Percentiles rank a stretch among this genome's conserved stretches.
These are phyloP conservation scores for Apiospora marii DNA, from an alignment of 2,329 filamentous ascomycete species.

Conservation along the genomic window DNA sequence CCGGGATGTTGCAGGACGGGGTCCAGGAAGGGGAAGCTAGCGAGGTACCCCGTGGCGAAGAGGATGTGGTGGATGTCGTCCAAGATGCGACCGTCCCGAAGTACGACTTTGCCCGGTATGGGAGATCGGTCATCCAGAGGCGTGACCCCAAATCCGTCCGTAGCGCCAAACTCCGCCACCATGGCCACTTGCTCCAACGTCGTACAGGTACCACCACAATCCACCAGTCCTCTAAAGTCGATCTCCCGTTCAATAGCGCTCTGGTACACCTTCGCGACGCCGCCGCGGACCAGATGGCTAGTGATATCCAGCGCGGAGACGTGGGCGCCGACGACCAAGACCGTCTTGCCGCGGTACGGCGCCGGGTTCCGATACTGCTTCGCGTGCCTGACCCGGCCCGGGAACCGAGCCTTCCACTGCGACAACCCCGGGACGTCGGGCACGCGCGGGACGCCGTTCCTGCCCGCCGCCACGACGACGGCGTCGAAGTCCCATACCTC, in stretches of 20 bases:
- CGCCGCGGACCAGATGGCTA: conserved; percentile 28
- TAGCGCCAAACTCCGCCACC: conserved; percentile 24
- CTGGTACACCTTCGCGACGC: conserved; percentile 51
- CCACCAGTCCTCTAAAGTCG: background rate
- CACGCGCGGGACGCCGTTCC: conserved; percentile 69
- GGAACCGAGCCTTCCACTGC: conserved; percentile 62
- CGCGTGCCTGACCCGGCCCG: conserved; percentile 67
- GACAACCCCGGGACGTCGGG: conserved; percentile 66
- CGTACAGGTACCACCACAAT: background rate
- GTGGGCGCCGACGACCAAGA: conserved; percentile 61
- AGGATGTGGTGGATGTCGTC: conserved; percentile 67
- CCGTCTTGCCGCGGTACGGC: conserved; percentile 60
- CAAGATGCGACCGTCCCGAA: conserved; percentile 62
- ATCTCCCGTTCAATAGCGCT: conserved; percentile 54
- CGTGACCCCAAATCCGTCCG: conserved; percentile 34
- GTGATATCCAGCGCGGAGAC: conserved; percentile 53
- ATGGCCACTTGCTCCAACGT: background rate
- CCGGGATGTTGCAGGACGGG: conserved; percentile 58
- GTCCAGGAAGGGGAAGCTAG: conserved; percentile 69
- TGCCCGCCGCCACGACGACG: conserved; percentile 71
- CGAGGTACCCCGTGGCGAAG: conserved; percentile 74
- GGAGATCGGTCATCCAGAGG: background rate
- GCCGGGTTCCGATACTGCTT: conserved; percentile 75
- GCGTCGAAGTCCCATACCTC: conserved; percentile 62
- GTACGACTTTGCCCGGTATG: conserved; percentile 49